These are phyloP conservation scores for Cladorrhinum sp. DNA, from an alignment of 2,329 filamentous ascomycete species.

Conservation along the genomic window DNA sequence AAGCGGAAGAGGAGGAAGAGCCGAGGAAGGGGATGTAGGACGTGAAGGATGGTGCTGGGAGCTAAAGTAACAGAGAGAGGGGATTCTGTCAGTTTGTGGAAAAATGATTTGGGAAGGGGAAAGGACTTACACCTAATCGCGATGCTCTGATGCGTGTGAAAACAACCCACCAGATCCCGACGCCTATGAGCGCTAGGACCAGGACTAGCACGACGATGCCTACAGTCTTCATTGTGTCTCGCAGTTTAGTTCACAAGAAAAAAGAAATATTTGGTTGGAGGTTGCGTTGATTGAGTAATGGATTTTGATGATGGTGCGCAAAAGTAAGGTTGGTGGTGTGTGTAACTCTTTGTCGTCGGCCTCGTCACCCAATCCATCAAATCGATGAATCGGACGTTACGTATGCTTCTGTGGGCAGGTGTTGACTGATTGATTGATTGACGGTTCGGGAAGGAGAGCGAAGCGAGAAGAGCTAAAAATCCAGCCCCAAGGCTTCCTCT, in stretches of 20 bases:
- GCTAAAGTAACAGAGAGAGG: slow-evolving; percentile 38
- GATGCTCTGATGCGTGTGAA: slow-evolving; percentile 71
- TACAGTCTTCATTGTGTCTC: slow-evolving; percentile 58
- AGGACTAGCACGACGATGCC: slow-evolving; percentile 73
- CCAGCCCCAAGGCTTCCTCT: not conserved
- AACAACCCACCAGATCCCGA: slow-evolving; percentile 62
- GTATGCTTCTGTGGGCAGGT: not conserved
- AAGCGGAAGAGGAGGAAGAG: slow-evolving; percentile 40
- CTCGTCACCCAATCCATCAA: too few species aligned
- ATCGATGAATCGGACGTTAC: not conserved
- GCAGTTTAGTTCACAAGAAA: too few species aligned
- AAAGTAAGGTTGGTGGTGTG: not conserved
- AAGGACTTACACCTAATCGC: slow-evolving; percentile 61
- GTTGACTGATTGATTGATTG: too few species aligned
- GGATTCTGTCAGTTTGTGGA: too few species aligned
- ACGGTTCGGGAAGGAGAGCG: not conserved
- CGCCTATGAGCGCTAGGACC: slow-evolving; percentile 57
- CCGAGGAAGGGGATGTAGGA: slow-evolving; percentile 74
- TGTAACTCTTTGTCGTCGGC: too few species aligned
- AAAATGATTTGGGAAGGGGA: slow-evolving; percentile 19
- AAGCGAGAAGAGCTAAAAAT: not conserved
- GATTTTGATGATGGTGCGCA: not conserved
- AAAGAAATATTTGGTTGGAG: too few species aligned
- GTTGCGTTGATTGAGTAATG: not conserved
- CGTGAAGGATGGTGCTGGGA: slow-evolving; percentile 65